Conservation (phyloP, 108 stramenopile species). For the Cylindrotheca fusiformis region DNA sequence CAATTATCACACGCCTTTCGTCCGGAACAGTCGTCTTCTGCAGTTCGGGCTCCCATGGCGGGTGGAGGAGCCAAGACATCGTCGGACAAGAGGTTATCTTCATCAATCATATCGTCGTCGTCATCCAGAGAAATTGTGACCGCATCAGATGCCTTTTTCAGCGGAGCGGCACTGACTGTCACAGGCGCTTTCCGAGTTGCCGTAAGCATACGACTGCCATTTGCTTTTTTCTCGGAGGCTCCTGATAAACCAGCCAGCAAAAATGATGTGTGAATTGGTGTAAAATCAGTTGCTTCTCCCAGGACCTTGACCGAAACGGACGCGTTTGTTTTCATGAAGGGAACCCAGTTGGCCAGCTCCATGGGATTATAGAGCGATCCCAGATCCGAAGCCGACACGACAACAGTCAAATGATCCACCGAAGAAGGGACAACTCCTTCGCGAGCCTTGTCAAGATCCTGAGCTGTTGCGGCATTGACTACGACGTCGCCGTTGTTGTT, state of each 20-base stretch:
- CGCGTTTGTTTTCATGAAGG: conserved; percentile 14
- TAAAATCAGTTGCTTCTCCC: conserved; percentile 21
- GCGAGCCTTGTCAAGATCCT: conserved; percentile 16
- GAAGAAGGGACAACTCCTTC: conserved; percentile 12
- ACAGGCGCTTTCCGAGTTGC: conserved; percentile 35
- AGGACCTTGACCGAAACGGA: conserved; percentile 31
- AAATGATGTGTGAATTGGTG: conserved; percentile 57
- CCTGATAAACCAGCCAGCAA: conserved; percentile 60
- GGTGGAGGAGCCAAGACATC: conserved; percentile 20
- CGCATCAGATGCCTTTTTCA: conserved; percentile 14
- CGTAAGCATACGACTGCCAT: conserved; percentile 44
- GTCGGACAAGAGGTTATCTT: conserved; percentile 60
- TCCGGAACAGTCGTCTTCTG: conserved; percentile 71
- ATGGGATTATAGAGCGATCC: conserved; percentile 39
- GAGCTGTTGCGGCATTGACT: conserved; percentile 13
- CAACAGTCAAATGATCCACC: conserved; percentile 22
- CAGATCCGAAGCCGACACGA: conserved; percentile 29
- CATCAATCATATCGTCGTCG: conserved; percentile 69
- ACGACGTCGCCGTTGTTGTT: conserved; percentile 13
- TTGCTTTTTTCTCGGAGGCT: conserved; percentile 50
- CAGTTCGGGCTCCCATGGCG: conserved; percentile 20
- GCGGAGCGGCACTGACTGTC: conserved; percentile 11
- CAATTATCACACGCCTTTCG: conserved; percentile 95
- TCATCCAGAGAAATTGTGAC: conserved; percentile 41
- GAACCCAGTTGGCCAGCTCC: conserved; percentile 40